A percentile compares a stretch with the other conserved stretches of the same genome.
Conservation (phyloP, 1,139 yeast genomes). For the Blastobotrys elegans region DNA sequence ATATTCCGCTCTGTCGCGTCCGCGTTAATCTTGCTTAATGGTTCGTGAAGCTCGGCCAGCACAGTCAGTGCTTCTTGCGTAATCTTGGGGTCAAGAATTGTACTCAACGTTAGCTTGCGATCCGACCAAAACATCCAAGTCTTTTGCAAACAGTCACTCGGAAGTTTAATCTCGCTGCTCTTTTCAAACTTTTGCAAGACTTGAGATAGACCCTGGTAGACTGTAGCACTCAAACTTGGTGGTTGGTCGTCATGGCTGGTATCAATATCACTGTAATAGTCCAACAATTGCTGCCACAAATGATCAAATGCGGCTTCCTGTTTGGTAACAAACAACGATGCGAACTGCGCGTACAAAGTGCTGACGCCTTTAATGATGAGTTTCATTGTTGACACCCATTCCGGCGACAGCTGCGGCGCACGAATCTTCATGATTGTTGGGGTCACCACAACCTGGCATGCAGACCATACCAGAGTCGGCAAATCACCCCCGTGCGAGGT, state of each 20-base stretch:
- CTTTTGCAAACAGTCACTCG: constrained; percentile 38
- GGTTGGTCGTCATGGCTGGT: background rate
- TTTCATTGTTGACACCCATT: constrained; percentile 54
- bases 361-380: constrained; percentile 58
- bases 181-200: constrained; percentile 38
- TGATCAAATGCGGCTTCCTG: constrained; percentile 24
- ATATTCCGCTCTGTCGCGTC: constrained; percentile 17
- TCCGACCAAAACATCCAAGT: constrained; percentile 62
- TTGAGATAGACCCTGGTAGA: constrained; percentile 49
- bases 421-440: constrained; percentile 32
- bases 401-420: constrained; percentile 26
- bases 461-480: constrained; percentile 37
- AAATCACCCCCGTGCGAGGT: constrained; percentile 67
- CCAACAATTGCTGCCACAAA: constrained; percentile 51
- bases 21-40: constrained; percentile 22
- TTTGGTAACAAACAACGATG: constrained; percentile 32
- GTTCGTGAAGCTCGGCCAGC: constrained; percentile 27
- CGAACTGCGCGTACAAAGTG: constrained; percentile 45
- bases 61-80: constrained; percentile 29
- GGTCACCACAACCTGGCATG: constrained; percentile 35
- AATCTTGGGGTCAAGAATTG: constrained; percentile 21
- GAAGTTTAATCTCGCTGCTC: constrained; percentile 23
- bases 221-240: constrained; percentile 17
- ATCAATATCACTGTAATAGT: constrained; percentile 40
- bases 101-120: constrained; percentile 33